Base-by-base conservation (phyloP, 75 land plant species). In the Pinus taeda region DNA sequence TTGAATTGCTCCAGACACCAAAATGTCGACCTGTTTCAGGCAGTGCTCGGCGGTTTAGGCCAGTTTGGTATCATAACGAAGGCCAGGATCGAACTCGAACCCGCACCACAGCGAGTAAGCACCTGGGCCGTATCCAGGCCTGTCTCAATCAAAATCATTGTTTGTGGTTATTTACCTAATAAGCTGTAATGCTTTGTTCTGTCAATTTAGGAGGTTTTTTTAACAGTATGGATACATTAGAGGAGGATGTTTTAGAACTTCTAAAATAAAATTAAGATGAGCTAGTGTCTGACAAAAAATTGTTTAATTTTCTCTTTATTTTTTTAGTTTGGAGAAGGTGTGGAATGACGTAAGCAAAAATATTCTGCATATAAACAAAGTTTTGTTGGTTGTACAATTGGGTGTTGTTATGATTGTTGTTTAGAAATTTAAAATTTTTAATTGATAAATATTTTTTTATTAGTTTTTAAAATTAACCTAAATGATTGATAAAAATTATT, bases 51-150 rank as follows among this genome's bases (percentile, higher is more conserved):
- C 8, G 95, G 95, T 30, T 73, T 93, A 60, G 95, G 95, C 3
- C 95, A 93, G 88, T 90, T 93, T 81, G 95, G 95, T 36, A 88
- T 93, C 75, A 93, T 93, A 30, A 93, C 95, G 0, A 79, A 87
- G 22, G 95, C 93, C 7, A 83, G 93, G 73, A 93, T 93, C 39
- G 79, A 84, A 63, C 83, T 93, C 15, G 95, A 93, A 67, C 76
- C 72, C 14, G 95, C 95, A 17, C 95, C 95, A 0, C 64, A 85
- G 30, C 81, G 85, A 82, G 95, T 92, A 82, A 73, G 79, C 3
- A 15, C 20, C 56, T 39, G 55, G 9, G 55, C 55, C 55, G 55
- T 9, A 20, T 56, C 15, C 75, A 49, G 55, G 20, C 9, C 64
- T 8, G 42, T 62, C 17, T 62, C 64, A n/a, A 62, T n/a, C 24